phyloP scores from a whole-genome alignment of 1,284 basidiomycete genomes.

The Papiliotrema flavescens region DNA sequence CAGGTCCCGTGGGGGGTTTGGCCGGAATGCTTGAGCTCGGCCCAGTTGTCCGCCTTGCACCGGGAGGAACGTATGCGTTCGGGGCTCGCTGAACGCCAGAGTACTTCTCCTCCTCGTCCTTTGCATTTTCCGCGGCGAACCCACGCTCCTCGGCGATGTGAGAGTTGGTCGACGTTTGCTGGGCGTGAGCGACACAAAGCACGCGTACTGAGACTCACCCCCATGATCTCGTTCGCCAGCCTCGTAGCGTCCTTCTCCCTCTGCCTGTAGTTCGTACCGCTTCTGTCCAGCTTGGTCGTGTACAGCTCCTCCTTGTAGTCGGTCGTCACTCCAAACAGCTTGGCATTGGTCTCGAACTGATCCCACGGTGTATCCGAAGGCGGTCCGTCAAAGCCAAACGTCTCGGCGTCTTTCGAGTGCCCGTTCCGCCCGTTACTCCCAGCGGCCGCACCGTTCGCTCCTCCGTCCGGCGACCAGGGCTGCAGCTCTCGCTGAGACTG shows the following conservation, averaged over 20 bases:
- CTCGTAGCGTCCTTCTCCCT: constrained; percentile 81
- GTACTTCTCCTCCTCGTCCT: constrained; percentile 95
- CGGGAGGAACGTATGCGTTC: constrained; percentile 90
- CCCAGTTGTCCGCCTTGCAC: constrained; percentile 57
- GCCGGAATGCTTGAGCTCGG: neutral
- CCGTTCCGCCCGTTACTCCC: constrained; percentile 19
- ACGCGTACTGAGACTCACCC: constrained; percentile 53
- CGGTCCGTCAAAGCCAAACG: constrained; percentile 31
- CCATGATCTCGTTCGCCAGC: constrained; percentile 86
- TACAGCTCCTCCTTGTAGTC: constrained; percentile 92
- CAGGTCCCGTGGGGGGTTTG: neutral
- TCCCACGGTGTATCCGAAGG: constrained; percentile 63
- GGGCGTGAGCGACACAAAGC: constrained; percentile 4
- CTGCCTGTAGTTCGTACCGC: constrained; percentile 72
- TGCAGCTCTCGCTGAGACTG: constrained; percentile 70
- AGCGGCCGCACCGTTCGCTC: constrained; percentile 22
- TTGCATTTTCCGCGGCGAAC: constrained; percentile 57
- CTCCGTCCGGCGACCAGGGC: constrained; percentile 62
- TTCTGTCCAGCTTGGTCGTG: constrained; percentile 89
- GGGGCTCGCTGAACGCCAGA: constrained; percentile 74
- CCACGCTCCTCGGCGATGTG: constrained; percentile 91
- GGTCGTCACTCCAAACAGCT: constrained; percentile 86
- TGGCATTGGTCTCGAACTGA: constrained; percentile 92
- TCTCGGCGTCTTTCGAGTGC: constrained; percentile 33
- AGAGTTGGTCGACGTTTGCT: constrained; percentile 68